These are phyloP conservation scores for Trichoderma brevicompactum DNA, from an alignment of 2,329 filamentous ascomycete species.

Conservation along the genomic window DNA sequence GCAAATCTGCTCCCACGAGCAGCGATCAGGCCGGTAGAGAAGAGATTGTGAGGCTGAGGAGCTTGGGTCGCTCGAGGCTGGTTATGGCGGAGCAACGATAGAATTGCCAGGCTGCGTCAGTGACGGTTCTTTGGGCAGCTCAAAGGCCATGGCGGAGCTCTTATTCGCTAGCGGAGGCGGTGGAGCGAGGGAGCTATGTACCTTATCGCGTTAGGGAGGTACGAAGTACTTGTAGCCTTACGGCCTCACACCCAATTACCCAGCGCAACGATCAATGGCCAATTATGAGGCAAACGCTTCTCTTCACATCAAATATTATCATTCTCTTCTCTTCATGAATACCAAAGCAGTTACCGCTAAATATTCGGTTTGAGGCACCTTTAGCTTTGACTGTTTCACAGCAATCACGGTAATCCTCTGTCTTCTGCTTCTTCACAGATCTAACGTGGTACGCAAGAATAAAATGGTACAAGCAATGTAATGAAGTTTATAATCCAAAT, in stretches of 20 bases:
- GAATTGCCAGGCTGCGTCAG: conserved; percentile 18
- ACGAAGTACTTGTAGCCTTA: not conserved
- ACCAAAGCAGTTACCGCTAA: too few species aligned
- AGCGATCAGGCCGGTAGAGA: not conserved
- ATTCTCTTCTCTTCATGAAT: too few species aligned
- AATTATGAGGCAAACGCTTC: too few species aligned
- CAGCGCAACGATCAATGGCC: not conserved
- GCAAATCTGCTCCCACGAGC: not conserved
- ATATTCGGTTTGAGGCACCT: too few species aligned
- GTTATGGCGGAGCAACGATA: conserved; percentile 9
- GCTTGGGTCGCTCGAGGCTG: conserved; percentile 7
- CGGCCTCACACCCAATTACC: too few species aligned
- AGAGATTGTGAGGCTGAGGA: not conserved
- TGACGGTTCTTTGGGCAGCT: conserved; percentile 25
- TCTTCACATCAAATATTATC: too few species aligned
- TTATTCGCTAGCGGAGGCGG: conserved; percentile 15
- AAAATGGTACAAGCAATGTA: too few species aligned
- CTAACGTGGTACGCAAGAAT: too few species aligned
- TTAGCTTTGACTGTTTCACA: too few species aligned
- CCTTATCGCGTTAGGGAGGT: conserved; percentile 14
- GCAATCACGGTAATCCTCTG: too few species aligned
- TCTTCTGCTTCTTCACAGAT: too few species aligned
- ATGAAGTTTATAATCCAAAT: not conserved
- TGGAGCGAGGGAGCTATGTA: conserved; percentile 11
- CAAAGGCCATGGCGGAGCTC: not conserved